Base-by-base conservation (phyloP, 2,329 filamentous ascomycete genomes). In the Arthrobotrys megalospora region DNA sequence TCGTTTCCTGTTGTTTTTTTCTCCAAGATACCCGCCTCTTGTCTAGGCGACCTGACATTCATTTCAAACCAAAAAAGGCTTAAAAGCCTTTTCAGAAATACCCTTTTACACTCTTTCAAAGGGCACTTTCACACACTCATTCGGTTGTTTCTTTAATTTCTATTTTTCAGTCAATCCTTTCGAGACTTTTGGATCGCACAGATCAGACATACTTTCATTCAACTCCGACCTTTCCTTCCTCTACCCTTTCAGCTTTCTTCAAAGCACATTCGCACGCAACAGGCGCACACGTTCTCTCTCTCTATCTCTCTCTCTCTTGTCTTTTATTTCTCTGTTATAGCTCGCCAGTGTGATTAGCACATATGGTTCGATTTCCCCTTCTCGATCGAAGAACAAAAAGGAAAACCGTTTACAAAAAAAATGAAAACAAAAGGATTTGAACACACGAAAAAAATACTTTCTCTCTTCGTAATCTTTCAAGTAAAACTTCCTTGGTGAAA, bases 111-210 rank as follows among this genome's bases (percentile, higher is more conserved):
- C 60, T 72, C 68, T 5, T 66, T 73, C 50, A 60, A 36, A 48
- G 12, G 53, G 34, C 5, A 2, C 16, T 36, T n/a, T 32, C 45
- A 19, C 19, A 67, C 63, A 67, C 34, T 68, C 50, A 43, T 58
- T 68, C 19, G 7, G 14, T 28, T 43, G 21, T 65, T 76, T 70
- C 34, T 45, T 76, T 76, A 66, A 66, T 76, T 70, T 70, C 41
- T 70, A 67, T 70, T 65, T 65, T 24, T 34, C 19, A 14, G 2
- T 62, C 19, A n/a, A 2, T 65, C 43, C 10, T 53, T 48, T 19
- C 5, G 36, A 45, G 58, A 36, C 48, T 34, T 34, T 53, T 53
- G 19, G 43, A 50, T 50, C 16, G n/a, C 47, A 43, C 16, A 32
- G n/a, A 36, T 21, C 16, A 45, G 38, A 21, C 24, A 28, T 2